Conservation (phyloP, 768 basidiomycete species). For the Austroboletus eburneus region DNA sequence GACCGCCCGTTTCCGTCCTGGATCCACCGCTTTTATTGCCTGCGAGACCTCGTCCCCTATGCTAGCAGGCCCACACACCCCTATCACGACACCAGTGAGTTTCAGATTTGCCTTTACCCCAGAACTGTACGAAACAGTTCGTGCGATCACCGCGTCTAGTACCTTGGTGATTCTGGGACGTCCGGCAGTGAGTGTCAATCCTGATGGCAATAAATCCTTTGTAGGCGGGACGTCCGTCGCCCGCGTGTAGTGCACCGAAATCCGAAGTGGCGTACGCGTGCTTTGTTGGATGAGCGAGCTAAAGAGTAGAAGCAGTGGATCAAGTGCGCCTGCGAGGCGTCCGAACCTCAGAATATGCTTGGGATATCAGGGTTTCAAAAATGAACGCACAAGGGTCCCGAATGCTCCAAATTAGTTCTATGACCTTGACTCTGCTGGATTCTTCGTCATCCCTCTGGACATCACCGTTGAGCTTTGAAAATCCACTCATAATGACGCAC, state of each 20-base stretch:
- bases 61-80: conserved; percentile 39
- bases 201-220: conserved; percentile 32
- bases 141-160: conserved; percentile 43
- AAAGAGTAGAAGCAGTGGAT: conserved; percentile 37
- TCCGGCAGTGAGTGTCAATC: conserved; percentile 47
- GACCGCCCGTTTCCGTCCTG: conserved; percentile 29
- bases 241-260: conserved; percentile 45
- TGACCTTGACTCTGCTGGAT: conserved; percentile 38
- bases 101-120: conserved; percentile 26
- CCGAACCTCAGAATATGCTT: not conserved
- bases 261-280: conserved; percentile 30
- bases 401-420: conserved; percentile 57
- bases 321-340: conserved; percentile 29
- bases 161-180: conserved; percentile 50
- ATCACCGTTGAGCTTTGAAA: conserved; percentile 2
- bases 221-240: conserved; percentile 31
- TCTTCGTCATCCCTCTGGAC: conserved; percentile 23
- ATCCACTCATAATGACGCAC: not conserved
- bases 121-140: conserved; percentile 41
- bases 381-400: conserved; percentile 37
- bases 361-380: not conserved
- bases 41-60: conserved; percentile 36
- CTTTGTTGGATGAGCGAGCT: conserved; percentile 34
- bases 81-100: conserved; percentile 36
- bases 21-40: conserved; percentile 34